Percentiles rank a stretch among this genome's conserved stretches.
Conservation (phyloP, 192 early-diverging fungal genomes). For the Kickxella alabastrina region DNA sequence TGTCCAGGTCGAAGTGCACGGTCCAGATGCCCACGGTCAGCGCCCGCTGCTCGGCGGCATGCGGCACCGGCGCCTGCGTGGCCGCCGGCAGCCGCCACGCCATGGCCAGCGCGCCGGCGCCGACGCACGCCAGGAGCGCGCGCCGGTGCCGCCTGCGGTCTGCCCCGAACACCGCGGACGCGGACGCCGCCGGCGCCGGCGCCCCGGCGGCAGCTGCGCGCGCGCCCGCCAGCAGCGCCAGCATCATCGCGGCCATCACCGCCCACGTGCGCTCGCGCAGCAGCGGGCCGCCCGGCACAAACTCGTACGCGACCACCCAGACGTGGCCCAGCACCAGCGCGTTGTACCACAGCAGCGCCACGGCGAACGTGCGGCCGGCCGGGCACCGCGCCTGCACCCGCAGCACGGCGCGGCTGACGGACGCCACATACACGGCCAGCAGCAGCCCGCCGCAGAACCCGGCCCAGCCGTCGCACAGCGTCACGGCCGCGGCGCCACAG, state of each 20-base stretch:
- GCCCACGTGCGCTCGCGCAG: constrained; percentile 73
- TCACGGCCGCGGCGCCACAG: constrained; percentile 55
- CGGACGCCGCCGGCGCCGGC: not conserved
- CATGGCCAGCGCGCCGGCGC: constrained; percentile 39
- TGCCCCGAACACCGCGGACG: not conserved
- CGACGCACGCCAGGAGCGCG: constrained; percentile 10
- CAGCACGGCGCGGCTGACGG: constrained; percentile 60
- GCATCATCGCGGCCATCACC: constrained; percentile 61
- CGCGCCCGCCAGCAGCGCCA: constrained; percentile 51
- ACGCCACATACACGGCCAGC: constrained; percentile 57
- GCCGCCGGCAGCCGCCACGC: constrained; percentile 51
- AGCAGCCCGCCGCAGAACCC: constrained; percentile 65
- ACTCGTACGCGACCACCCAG: constrained; percentile 80
- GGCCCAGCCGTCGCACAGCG: constrained; percentile 56
- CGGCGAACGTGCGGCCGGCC: constrained; percentile 62
- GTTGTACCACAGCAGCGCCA: constrained; percentile 64
- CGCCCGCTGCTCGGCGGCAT: constrained; percentile 60
- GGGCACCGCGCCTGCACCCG: constrained; percentile 53
- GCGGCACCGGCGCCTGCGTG: constrained; percentile 54
- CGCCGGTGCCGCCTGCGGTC: constrained; percentile 17
- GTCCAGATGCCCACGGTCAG: constrained; percentile 82
- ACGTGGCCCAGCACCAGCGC: constrained; percentile 69
- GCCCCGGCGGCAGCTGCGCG: constrained; percentile 42
- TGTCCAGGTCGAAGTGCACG: constrained; percentile 81
- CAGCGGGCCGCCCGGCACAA: constrained; percentile 73